phyloP scores from a whole-genome alignment of 345 rosid species.

The Heritiera littoralis region DNA sequence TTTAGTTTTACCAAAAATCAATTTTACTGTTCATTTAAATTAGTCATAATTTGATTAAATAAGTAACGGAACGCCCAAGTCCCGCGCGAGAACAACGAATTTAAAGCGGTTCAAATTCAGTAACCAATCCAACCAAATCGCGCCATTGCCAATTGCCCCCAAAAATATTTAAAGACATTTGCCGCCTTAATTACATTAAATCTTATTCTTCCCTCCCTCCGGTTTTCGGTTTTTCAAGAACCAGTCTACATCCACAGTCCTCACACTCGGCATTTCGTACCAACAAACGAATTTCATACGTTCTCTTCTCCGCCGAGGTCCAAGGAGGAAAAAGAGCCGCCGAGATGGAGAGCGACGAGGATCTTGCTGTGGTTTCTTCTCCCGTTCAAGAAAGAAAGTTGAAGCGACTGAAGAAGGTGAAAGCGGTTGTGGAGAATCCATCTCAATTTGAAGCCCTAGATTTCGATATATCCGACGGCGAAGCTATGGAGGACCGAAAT shows the following conservation, averaged over 20 bases:
- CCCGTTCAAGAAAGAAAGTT: constrained; percentile 53
- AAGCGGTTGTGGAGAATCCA: constrained; percentile 25
- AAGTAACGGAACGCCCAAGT: too few species aligned
- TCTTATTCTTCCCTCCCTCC: not conserved
- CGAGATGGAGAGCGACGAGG: constrained; percentile 55
- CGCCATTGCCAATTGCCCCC: constrained; percentile 13
- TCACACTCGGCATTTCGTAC: not conserved
- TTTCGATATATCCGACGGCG: constrained; percentile 11
- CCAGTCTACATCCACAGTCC: not conserved
- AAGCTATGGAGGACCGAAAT: constrained; percentile 29
- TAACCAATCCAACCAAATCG: not conserved
- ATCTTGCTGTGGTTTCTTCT: constrained; percentile 44
- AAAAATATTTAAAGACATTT: constrained; percentile 29
- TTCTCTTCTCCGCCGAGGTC: not conserved
- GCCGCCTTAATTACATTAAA: constrained; percentile 36
- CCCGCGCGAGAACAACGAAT: too few species aligned
- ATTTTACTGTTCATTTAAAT: too few species aligned
- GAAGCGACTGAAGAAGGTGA: constrained; percentile 63
- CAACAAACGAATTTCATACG: too few species aligned
- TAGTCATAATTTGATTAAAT: too few species aligned
- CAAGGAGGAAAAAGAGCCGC: not conserved
- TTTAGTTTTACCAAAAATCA: too few species aligned
- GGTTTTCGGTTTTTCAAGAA: not conserved
- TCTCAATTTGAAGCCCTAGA: constrained; percentile 22
- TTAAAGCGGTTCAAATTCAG: not conserved